These are phyloP conservation scores for Pseudocercospora ulei DNA, from an alignment of 2,329 filamentous ascomycete genomes.

Conservation along the genomic window DNA sequence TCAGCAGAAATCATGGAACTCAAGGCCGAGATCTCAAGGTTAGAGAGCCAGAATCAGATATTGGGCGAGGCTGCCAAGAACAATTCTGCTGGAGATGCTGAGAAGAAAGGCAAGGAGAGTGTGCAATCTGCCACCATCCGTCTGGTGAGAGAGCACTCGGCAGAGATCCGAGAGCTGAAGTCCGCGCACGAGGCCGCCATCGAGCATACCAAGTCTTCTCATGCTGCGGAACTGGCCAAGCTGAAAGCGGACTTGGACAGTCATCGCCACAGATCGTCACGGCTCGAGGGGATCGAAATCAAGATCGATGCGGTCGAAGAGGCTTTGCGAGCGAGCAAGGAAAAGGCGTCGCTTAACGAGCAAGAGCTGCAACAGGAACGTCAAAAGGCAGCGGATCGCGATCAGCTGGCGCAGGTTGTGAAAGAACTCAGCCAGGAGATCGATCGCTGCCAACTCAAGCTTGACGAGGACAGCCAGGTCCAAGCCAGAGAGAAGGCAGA, in stretches of 20 bases:
- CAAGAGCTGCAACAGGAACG: slow-evolving; percentile 28
- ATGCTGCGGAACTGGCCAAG: slow-evolving; percentile 22
- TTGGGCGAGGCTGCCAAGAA: slow-evolving; percentile 14
- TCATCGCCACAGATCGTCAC: slow-evolving; percentile 22
- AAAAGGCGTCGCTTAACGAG: slow-evolving; percentile 27
- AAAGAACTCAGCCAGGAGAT: slow-evolving; percentile 33
- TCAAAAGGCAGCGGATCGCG: slow-evolving; percentile 29
- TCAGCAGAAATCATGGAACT: slow-evolving; percentile 24
- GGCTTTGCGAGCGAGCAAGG: slow-evolving; percentile 27
- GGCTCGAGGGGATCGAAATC: slow-evolving; percentile 28
- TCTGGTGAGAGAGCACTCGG: slow-evolving; percentile 4
- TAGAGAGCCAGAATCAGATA: slow-evolving; percentile 21
- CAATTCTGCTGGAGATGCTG: slow-evolving; percentile 1
- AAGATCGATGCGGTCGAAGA: slow-evolving; percentile 32
- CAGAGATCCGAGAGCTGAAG: slow-evolving; percentile 14
- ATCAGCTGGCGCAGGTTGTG: slow-evolving; percentile 30
- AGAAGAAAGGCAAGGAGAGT: slow-evolving; percentile 7
- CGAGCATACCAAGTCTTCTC: slow-evolving; percentile 20
- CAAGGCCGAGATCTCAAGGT: slow-evolving; percentile 22
- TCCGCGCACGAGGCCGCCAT: slow-evolving; percentile 19
- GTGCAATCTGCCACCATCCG: slow-evolving; percentile 9
- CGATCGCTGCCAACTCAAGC: slow-evolving; percentile 30
- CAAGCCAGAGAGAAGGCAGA: slow-evolving; percentile 28
- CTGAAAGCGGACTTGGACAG: slow-evolving; percentile 27
- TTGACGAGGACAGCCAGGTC: slow-evolving; percentile 31